Evolutionary conservation across 1,284 basidiomycete species (phyloP), one percentile per base, ranked within the genome.

Genomic region (Malassezia pachydermatis): DNA sequence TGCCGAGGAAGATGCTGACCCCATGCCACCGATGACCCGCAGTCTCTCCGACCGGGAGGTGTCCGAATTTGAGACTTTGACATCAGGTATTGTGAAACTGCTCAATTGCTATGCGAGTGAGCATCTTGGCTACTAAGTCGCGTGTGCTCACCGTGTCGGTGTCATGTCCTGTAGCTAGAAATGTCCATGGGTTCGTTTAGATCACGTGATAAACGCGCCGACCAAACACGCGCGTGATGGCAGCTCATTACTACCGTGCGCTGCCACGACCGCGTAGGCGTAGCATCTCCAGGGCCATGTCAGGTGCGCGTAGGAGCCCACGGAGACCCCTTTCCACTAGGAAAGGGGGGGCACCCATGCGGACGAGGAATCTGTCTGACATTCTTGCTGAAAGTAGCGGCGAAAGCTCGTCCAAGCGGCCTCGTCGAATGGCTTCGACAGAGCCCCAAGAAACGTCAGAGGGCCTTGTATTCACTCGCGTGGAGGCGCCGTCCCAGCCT

Each of bases 41-140:
- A 53, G 55, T 23, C 44, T 68, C 13, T 52, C 55, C n/a, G 32
- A 52, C 19, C 59, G 57, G 34, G 67, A 70, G 54, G 53, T 60
- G 13, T 57, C 51, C 8, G 67, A 70, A 49, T 62, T 70, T 20
- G 62, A 67, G 38, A 37, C 36, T 14, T 54, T 70, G 42, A 64
- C 55, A 11, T 55, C 51, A 17, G 57, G 56, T 34, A 55, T 70
- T 29, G 67, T 68, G 11, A 48, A 55, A 6, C 47, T 68, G 22
- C 47, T 68, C 24, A 62, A 68, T 36, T 53, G 50, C 1, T 70
- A 65, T 37, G 54, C 62, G 11, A 41, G 41, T 10, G 65, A 65
- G 32, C 36, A 49, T 8, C 16, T 11, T 30, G 29, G 29, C n/a
- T n/a, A n/a, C n/a, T n/a, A n/a, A n/a, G n/a, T n/a, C n/a, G n/a